Evolutionary conservation across 768 basidiomycete species (phyloP).

Genomic region (Tulasnella calospora): DNA sequence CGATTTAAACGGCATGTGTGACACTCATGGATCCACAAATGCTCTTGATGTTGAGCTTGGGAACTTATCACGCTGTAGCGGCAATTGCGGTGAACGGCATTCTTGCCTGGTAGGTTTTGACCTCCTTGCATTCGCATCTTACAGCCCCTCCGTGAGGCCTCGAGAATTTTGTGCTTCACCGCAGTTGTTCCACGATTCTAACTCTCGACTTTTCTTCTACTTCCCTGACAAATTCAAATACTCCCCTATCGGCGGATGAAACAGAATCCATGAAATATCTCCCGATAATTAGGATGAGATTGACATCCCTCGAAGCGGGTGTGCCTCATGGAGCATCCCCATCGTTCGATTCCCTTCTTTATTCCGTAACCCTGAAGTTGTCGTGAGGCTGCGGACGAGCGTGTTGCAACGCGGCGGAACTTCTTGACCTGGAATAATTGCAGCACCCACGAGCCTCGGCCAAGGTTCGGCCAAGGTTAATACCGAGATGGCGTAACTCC

Average conservation of each 20-base stretch:
- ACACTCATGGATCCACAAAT: not conserved
- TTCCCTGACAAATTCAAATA: not conserved
- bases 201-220: not conserved
- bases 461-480: constrained; percentile 7
- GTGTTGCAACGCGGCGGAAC: not conserved
- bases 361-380: not conserved
- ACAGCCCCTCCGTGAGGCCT: not conserved
- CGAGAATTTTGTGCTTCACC: not conserved
- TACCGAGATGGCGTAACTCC: not conserved
- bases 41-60: not conserved
- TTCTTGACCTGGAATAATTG: not conserved
- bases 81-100: no score
- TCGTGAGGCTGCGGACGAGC: constrained; percentile 6
- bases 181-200: not conserved
- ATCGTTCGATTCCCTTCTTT: not conserved
- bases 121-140: no score
- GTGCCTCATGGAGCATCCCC: not conserved
- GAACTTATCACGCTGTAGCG: no score
- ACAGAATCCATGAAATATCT: not conserved
- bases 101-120: no score
- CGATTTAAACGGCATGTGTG: not conserved
- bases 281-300: not conserved
- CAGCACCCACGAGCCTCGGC: not conserved
- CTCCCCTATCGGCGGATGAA: not conserved
- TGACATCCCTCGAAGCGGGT: not conserved